A percentile compares a stretch with the other conserved stretches of the same genome.
These are phyloP conservation scores for Moelleriella libera DNA, from an alignment of 2,329 filamentous ascomycete genomes.

Conservation along the genomic window DNA sequence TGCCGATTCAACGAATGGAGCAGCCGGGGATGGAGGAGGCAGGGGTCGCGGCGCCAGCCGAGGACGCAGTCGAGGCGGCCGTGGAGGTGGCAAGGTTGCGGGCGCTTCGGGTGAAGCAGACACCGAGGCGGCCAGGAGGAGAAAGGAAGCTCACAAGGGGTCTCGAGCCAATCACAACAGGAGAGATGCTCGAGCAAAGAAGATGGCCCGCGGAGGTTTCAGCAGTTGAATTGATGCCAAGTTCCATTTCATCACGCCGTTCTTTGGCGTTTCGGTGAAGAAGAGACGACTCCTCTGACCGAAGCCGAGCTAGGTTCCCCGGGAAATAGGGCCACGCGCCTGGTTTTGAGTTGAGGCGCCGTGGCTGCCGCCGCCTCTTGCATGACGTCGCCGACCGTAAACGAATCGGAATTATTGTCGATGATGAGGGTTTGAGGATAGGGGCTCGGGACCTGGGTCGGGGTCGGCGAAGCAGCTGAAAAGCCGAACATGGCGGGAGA, in stretches of 20 bases:
- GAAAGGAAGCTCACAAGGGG: slow-evolving; percentile 72
- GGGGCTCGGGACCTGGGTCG: slow-evolving; percentile 19
- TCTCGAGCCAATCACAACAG: slow-evolving; percentile 79
- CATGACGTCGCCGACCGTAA: slow-evolving; percentile 4
- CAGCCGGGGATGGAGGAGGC: slow-evolving; percentile 22
- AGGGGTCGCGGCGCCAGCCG: slow-evolving; percentile 19
- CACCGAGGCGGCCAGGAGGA: slow-evolving; percentile 56
- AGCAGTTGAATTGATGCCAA: slow-evolving; percentile 12
- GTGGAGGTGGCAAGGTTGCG: slow-evolving; percentile 42
- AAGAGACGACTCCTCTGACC: not conserved
- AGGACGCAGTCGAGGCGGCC: slow-evolving; percentile 19
- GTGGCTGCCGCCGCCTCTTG: not conserved
- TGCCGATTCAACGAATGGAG: slow-evolving; percentile 31
- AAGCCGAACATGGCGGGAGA: slow-evolving; percentile 9
- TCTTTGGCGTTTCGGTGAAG: not conserved
- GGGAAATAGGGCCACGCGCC: not conserved
- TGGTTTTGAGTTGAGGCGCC: not conserved
- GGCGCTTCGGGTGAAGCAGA: slow-evolving; percentile 53
- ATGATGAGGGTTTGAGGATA: slow-evolving; percentile 21
- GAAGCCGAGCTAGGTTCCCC: too few relatives aligned
- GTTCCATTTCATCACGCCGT: not conserved
- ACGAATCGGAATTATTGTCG: slow-evolving; percentile 12
- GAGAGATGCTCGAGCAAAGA: slow-evolving; percentile 52
- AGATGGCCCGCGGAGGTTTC: slow-evolving; percentile 43
- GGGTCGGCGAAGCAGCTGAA: slow-evolving; percentile 15